Conservation (phyloP, 306 rosid genomes). For the Casuarina cunninghamiana region DNA sequence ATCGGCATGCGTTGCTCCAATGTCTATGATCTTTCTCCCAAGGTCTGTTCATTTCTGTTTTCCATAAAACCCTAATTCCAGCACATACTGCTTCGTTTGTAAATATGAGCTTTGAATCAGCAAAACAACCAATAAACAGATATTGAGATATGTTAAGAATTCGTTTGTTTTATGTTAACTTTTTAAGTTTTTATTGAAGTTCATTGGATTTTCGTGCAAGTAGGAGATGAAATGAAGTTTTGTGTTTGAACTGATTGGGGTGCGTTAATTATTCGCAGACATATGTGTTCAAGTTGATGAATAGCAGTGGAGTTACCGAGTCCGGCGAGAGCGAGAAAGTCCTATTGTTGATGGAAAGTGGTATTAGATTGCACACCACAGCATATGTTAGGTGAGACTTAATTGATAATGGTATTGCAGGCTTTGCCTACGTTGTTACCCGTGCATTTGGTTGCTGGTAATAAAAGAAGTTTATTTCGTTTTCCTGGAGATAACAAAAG, state of each 20-base stretch:
- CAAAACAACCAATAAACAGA: background rate
- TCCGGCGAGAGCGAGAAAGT: conserved; percentile 98
- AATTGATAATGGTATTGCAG: background rate
- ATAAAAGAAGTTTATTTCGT: background rate
- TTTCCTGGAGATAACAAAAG: background rate
- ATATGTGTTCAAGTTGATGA: conserved; percentile 86
- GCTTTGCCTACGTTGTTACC: background rate
- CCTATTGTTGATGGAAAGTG: conserved; percentile 86
- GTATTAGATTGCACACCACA: conserved; percentile 88
- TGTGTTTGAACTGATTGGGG: background rate
- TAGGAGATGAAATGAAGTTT: background rate
- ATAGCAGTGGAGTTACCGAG: conserved; percentile 90
- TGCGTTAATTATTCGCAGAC: conserved; percentile 50
- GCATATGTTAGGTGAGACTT: conserved; percentile 67
- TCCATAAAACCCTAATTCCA: background rate
- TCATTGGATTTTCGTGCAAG: background rate
- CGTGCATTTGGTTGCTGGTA: background rate
- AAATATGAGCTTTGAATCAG: background rate
- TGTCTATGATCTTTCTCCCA: conserved; percentile 91
- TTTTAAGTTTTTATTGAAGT: background rate
- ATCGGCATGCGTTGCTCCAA: conserved; percentile 99
- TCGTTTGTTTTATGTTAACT: background rate
- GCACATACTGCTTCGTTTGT: background rate
- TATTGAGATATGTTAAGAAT: background rate
- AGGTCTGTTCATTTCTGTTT: conserved; percentile 38